Evolutionary conservation across 2,329 filamentous ascomycete genomes (phyloP), one percentile per base, ranked within the genome.

Genomic region (Cercospora sojina): DNA sequence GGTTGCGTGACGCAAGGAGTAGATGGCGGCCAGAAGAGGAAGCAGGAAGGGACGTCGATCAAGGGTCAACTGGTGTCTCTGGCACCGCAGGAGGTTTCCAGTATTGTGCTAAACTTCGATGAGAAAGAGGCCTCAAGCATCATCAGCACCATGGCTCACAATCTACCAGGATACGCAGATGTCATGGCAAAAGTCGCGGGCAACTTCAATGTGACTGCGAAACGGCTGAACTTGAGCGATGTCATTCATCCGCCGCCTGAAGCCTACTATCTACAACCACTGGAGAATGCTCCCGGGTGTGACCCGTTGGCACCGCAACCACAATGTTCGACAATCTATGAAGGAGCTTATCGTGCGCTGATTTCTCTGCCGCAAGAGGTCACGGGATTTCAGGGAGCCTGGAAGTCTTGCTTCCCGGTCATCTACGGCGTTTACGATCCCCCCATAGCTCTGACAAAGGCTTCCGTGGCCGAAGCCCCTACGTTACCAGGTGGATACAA

Each of bases 391-490:
- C 66, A 68, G 20, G 59, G 56, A 16, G 59, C 56, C 1, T 70
- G 68, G 68, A 59, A 58, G 41, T 56, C 61, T 9, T 70, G 68
- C 53, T 60, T 59, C 18, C 64, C 66, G 3, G 63, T 64, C 16
- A 63, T 69, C 23, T 70, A 64, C 38, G 69, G 69, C 31, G 67
- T 70, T 1, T 70, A 70, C 32, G 67, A 70, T 27, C 67, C 67
- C 23, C 69, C 69, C 6, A 65, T 70, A 16, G 67, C 67, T 41
- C 55, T 67, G 16, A 64, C 60, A n/a, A 29, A 25, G 10, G 65
- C 65, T 29, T 59, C 57, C 3, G 55, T 47, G 18, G 65, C 65
- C 1, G 43, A 38, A 6, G 58, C 38, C 5, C 41, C 65, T 3
- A 67, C 65, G 0, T 13, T 67, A 6, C 65, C 65, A n/a, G 49